These are phyloP conservation scores for Cucumis cinereus DNA, from an alignment of 306 rosid species.

Conservation along the genomic window DNA sequence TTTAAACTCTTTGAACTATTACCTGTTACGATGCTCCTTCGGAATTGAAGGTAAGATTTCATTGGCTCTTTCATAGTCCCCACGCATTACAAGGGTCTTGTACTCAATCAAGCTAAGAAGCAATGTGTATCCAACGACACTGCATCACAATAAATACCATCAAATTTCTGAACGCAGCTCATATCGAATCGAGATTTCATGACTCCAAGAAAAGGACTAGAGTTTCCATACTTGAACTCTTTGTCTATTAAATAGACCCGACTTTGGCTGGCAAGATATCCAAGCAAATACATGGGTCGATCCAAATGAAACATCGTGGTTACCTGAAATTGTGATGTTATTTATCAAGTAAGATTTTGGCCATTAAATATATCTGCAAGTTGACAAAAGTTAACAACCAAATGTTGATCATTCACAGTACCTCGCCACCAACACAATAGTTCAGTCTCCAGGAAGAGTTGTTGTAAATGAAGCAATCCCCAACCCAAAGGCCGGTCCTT, in stretches of 20 bases:
- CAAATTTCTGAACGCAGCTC: conserved; percentile 9
- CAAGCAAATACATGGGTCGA: conserved; percentile 99
- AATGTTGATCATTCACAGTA: conserved; percentile 16
- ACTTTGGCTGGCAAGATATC: conserved; percentile 95
- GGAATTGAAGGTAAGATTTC: conserved; percentile 93
- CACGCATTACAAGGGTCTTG: conserved; percentile 99
- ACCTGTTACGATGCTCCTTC: conserved; percentile 94
- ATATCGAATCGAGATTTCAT: neutral
- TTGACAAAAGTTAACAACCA: neutral
- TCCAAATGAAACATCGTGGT: conserved; percentile 99
- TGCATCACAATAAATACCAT: conserved; percentile 20
- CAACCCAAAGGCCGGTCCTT: conserved; percentile 98
- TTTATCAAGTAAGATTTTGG: conserved; percentile 14
- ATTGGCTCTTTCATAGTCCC: conserved; percentile 87
- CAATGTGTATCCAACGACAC: conserved; percentile 87
- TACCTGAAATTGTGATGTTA: conserved; percentile 45
- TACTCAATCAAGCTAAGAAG: conserved; percentile 95
- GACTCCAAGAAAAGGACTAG: conserved; percentile 11
- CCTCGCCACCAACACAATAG: conserved; percentile 99
- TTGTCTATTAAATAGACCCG: conserved; percentile 91
- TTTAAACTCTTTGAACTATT: conserved; percentile 4
- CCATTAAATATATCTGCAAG: conserved; percentile 11
- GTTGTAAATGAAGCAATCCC: conserved; percentile 97
- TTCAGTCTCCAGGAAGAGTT: conserved; percentile 97
- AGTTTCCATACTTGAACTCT: conserved; percentile 82